Evolutionary conservation across 139 green algal genomes (phyloP).

Genomic region (Deuterostichococcus epilithicus): DNA sequence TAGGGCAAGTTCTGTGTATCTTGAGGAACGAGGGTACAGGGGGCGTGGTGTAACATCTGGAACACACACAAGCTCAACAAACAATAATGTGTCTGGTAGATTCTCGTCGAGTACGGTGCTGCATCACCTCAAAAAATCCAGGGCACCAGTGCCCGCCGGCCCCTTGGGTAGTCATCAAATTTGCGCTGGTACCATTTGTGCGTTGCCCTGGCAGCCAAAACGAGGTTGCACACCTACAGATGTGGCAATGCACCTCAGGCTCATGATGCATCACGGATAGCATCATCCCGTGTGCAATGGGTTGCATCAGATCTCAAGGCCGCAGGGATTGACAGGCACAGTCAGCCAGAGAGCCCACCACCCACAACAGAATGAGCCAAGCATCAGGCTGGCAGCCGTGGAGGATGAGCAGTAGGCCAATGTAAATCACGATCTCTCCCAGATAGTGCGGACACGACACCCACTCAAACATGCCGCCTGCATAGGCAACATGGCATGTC

Average conservation of each 20-base stretch:
- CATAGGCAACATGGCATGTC: too few relatives aligned
- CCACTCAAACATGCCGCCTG: conserved; percentile 63
- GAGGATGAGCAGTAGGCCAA: conserved; percentile 39
- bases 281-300: not conserved
- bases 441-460: conserved; percentile 84
- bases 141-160: conserved; percentile 41
- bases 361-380: conserved; percentile 36
- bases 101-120: too few relatives aligned
- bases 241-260: not conserved
- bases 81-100: too few relatives aligned
- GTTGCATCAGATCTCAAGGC: not conserved
- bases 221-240: conserved; percentile 62
- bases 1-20: too few relatives aligned
- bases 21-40: too few relatives aligned
- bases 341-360: conserved; percentile 22
- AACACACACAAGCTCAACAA: too few relatives aligned
- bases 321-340: not conserved
- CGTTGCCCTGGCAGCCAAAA: conserved; percentile 53
- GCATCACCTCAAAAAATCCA: conserved; percentile 27
- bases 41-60: too few relatives aligned
- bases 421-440: conserved; percentile 77
- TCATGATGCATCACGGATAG: not conserved
- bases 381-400: not conserved
- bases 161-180: conserved; percentile 47
- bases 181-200: conserved; percentile 53